These are phyloP conservation scores for bread wheat (Triticum aestivum) DNA, from an alignment of 176 grass and related monocot genomes.

Conservation along the genomic window IWGSC_CS_RefSeq_v2.1 NC_057795.1:65160581-65161080, in stretches of 20 bases:
- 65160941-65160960: constrained; percentile 29
- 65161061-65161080: constrained; percentile 56
- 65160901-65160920: background rate
- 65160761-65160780: background rate
- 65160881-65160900: background rate
- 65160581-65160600: too few species aligned
- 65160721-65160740: constrained; percentile 55
- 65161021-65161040: background rate
- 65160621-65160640: too few species aligned
- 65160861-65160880: background rate
- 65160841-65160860: background rate
- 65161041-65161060: constrained; percentile 66
- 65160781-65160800: background rate
- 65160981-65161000: constrained; percentile 36
- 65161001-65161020: constrained; percentile 1
- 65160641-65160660: too few species aligned
- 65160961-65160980: constrained; percentile 15
- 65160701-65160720: background rate
- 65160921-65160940: background rate
- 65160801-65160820: background rate
- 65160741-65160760: background rate
- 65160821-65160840: background rate
- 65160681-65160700: too few species aligned
- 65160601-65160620: too few species aligned
- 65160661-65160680: too few species aligned